Evolutionary conservation across 805 yeast genomes (phyloP), one percentile per base, ranked within the genome.

Genomic region (Pichia kluyveri): DNA sequence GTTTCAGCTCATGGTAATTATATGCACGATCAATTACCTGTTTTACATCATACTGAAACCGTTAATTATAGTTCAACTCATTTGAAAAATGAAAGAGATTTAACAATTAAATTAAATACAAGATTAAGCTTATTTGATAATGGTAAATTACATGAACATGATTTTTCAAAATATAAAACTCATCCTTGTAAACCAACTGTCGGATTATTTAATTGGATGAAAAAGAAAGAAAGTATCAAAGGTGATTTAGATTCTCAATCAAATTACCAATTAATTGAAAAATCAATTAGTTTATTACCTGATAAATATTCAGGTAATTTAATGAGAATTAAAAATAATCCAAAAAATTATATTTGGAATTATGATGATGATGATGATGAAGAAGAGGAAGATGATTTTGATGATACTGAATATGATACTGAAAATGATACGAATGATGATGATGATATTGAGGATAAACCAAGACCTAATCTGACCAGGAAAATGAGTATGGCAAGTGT

Each of bases 331-430:
- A 67, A 67, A 51, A 52, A 60, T 41, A 62, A 66, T 43, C 70
- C 71, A 0, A 66, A 65, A 28, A 67, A 67, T 46, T 66, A 61
- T 46, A 55, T 67, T 9, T 67, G 69, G 68, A 66, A 67, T 46
- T 67, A 65, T 51, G 71, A 67, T 49, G 71, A 67, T 44, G 59
- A 63, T 14, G 68, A 65, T 37, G 62, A 61, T 9, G 60, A 51
- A 4, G 54, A 53, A 4, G 52, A 51, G 5, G 53, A 50, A 37
- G 54, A 54, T 26, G 51, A 48, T 12, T 48, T 47, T 11, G 48
- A 42, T 9, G 49, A 47, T 28, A 50, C 42, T 18, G 36, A 45
- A 12, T 23, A 23, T 37, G 42, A 47, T 37, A 32, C 43, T 23
- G 27, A 38, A n/a, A 8, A 40, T 15, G 30, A 14, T 34, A 12